Evolutionary conservation across 768 basidiomycete species (phyloP).

Genomic region (Naganishia friedmannii): DNA sequence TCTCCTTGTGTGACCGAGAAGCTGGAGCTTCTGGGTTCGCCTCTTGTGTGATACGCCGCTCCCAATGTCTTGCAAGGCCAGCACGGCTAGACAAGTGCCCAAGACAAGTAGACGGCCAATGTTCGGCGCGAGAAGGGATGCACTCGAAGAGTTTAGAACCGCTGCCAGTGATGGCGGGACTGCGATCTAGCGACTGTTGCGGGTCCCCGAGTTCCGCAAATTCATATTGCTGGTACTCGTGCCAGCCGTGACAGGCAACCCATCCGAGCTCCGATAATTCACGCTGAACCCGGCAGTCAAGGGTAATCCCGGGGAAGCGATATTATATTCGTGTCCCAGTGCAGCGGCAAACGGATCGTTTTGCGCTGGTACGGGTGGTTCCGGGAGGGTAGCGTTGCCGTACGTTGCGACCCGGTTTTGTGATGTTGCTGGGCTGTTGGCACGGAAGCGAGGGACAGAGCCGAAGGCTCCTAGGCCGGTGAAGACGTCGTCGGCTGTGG

Average conservation of each 20-base stretch:
- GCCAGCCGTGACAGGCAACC: neutral
- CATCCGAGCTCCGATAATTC: conserved; percentile 2
- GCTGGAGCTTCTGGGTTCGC: too few relatives aligned
- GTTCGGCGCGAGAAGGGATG: too few relatives aligned
- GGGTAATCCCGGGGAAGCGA: neutral
- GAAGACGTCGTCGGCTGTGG: conserved; percentile 3
- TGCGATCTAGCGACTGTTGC: too few relatives aligned
- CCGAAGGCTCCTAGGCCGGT: neutral
- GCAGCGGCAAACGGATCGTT: conserved; percentile 1
- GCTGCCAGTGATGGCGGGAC: too few relatives aligned
- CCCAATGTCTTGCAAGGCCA: too few relatives aligned
- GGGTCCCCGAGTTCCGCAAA: too few relatives aligned
- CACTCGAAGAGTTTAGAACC: too few relatives aligned
- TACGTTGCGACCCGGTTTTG: neutral
- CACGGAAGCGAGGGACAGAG: neutral
- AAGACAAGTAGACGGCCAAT: too few relatives aligned
- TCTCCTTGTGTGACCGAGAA: too few relatives aligned
- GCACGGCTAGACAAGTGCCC: too few relatives aligned
- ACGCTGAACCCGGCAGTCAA: neutral
- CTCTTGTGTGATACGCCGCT: too few relatives aligned
- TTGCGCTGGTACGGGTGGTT: conserved; percentile 3
- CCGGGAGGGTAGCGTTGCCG: conserved; percentile 7
- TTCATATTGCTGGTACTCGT: too few relatives aligned
- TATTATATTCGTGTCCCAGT: neutral
- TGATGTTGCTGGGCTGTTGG: neutral